Base-by-base conservation (phyloP, 345 rosid species). In the Moringa oleifera region DNA sequence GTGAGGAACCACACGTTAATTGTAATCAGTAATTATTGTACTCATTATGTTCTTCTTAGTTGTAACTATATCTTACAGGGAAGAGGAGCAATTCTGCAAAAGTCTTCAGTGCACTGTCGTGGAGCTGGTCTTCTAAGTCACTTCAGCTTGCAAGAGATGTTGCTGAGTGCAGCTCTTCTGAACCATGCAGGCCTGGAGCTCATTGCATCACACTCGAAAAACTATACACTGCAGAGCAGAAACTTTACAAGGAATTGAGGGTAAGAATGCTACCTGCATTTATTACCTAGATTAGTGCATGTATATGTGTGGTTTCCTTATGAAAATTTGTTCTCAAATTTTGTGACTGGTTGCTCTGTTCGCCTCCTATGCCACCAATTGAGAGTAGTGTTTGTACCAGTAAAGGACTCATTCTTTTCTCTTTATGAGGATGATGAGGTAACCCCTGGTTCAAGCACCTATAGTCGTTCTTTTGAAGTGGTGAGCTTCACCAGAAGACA, bases 61-160 rank as follows among this genome's bases (percentile, higher is more conserved):
- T 28, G 25, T 57, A 62, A 56, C 63, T 67, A 18, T 65, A 25
- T 68, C 23, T 58, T 25, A 33, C 84, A 93, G 98, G 90, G 71
- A 87, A 84, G 74, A 77, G 82, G 73, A 89, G 90, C 74, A 77
- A 68, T 64, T 92, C 98, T 28, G 83, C 94, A 3, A 90, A 84
- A 80, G 98, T 93, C 47, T 86, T 93, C 71, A 90, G 90, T 79
- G 88, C 94, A 25, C 74, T 93, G 70, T 80, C 97, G 28, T 83
- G 97, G 97, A 90, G 79, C 63, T 84, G 98, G 98, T 85, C 98
- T 65, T 90, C 91, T 31, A 90, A 77, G 83, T 73, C 82, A 21
- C 84, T 85, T 73, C 96, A 85, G 59, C 36, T 56, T 62, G 54
- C 78, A 25, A 76, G 70, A 73, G 87, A 77, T 65, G 73, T 79